These are phyloP conservation scores for Phytophthora multivora DNA, from an alignment of 352 stramenopile genomes.

Conservation along the genomic window DNA sequence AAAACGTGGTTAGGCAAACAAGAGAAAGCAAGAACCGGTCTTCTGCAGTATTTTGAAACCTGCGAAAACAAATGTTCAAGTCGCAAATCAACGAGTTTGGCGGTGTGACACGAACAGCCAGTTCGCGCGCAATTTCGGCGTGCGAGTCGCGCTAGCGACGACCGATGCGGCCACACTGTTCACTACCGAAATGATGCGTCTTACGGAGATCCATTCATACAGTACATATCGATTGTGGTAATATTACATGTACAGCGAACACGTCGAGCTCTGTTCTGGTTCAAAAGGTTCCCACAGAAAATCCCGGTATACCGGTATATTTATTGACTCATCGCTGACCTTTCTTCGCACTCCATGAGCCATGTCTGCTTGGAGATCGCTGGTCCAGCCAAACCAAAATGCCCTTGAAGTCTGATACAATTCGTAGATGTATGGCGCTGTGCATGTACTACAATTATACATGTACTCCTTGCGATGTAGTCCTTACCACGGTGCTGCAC, in stretches of 20 bases:
- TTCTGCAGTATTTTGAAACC: neutral
- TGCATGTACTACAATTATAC: no score
- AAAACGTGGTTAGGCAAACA: no score
- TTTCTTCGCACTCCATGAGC: constrained; percentile 2
- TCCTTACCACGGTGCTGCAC: neutral
- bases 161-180: neutral
- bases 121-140: constrained; percentile 12
- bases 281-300: neutral
- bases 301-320: neutral
- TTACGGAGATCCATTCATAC: neutral
- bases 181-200: neutral
- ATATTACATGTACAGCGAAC: no score
- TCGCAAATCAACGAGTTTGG: constrained; percentile 24
- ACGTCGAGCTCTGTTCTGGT: neutral
- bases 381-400: constrained; percentile 15
- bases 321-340: constrained; percentile 10
- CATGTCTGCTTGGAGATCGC: constrained; percentile 10
- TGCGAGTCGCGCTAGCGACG: neutral
- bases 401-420: no score
- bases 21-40: neutral
- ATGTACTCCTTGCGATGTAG: no score
- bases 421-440: no score
- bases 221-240: neutral
- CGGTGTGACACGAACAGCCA: constrained; percentile 31
- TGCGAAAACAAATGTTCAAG: constrained; percentile 24